Conservation (phyloP, 176 grass and related monocot species). For the Chloris gayana region DNA sequence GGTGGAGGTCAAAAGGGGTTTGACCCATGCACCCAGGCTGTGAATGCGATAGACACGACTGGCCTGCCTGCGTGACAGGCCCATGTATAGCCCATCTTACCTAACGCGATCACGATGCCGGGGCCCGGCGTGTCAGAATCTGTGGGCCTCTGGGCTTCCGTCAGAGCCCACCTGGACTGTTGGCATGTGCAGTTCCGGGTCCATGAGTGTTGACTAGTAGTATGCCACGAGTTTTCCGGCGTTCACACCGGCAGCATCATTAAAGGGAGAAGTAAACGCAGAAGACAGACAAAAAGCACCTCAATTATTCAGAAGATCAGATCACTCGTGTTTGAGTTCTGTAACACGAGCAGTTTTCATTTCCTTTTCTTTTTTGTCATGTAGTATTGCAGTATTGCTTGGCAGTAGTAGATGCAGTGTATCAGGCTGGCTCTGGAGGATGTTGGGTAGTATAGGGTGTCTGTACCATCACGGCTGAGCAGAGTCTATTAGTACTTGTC, state of each 20-base stretch:
- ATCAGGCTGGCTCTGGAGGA: neutral
- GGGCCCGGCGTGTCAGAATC: neutral
- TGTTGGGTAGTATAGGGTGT: neutral
- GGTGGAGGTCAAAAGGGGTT: constrained; percentile 19
- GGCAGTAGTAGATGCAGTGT: neutral
- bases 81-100: constrained; percentile 42
- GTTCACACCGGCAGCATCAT: constrained; percentile 29
- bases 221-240: neutral
- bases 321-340: neutral
- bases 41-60: constrained; percentile 48
- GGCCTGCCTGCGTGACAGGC: constrained; percentile 16
- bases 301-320: neutral
- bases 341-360: neutral
- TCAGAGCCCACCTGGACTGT: constrained; percentile 43
- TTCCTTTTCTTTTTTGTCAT: neutral
- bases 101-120: constrained; percentile 28
- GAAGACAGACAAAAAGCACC: neutral
- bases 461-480: neutral
- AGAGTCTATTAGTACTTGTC: neutral
- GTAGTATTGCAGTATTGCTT: neutral
- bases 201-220: constrained; percentile 29
- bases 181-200: constrained; percentile 10
- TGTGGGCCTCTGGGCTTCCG: constrained; percentile 29
- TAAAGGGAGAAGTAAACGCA: neutral
- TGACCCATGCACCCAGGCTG: constrained; percentile 53